Evolutionary conservation across 441 rosid species (phyloP).

Genomic region (Pelargonium exstipulatum): DNA sequence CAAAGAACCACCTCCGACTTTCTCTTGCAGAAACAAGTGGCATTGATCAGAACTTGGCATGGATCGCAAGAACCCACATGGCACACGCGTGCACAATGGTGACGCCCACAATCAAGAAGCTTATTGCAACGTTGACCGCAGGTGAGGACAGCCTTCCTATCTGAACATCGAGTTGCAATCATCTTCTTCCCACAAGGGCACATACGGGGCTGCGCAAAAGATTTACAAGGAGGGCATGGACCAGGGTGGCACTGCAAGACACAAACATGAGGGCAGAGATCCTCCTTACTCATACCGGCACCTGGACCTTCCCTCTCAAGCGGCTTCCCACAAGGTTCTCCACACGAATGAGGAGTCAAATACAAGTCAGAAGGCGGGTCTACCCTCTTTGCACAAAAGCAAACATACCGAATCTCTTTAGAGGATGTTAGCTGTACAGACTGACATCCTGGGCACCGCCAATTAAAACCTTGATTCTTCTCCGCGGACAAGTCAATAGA

Average conservation of each 20-base stretch:
- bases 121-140: constrained; percentile 82
- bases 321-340: constrained; percentile 95
- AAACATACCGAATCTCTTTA: constrained; percentile 71
- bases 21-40: constrained; percentile 85
- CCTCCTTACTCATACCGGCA: constrained; percentile 40
- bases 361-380: constrained; percentile 94
- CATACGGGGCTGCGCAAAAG: constrained; percentile 75
- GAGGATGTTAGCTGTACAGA: constrained; percentile 68
- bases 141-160: constrained; percentile 60
- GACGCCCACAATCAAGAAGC: constrained; percentile 75
- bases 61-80: constrained; percentile 86
- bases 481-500: constrained; percentile 70
- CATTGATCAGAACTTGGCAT: constrained; percentile 61
- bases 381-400: constrained; percentile 82
- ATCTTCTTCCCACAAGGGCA: constrained; percentile 93
- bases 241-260: constrained; percentile 98
- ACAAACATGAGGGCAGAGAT: constrained; percentile 85
- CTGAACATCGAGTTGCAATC: constrained; percentile 84
- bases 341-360: constrained; percentile 97
- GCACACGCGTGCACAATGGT: constrained; percentile 61
- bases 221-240: constrained; percentile 98
- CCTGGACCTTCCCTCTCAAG: constrained; percentile 52
- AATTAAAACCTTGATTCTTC: constrained; percentile 83
- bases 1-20: constrained; percentile 64
- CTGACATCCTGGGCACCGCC: constrained; percentile 99